Base-by-base conservation (phyloP, 164 flowering plant genomes). In the Vitis vinifera region DNA sequence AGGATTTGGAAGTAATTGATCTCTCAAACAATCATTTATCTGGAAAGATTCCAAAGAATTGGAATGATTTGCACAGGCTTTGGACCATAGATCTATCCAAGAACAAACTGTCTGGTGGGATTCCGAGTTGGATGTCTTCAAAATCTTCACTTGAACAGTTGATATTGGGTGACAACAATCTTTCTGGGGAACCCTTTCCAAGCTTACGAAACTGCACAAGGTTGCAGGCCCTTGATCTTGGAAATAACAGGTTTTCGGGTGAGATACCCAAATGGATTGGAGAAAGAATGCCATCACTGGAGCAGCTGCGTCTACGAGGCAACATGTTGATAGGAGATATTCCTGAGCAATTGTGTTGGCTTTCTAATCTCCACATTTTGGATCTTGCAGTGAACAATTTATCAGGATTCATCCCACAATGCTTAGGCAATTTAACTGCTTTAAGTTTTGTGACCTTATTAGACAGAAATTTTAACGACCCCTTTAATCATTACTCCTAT, bases 31-130 rank as follows among this genome's bases (percentile, higher is more conserved):
- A 83, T 44, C 37, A 17, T 1, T 16, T 78, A 0, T 80, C 75
- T 0, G 81, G 82, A 4, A 37, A 63, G 3, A 19, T 80, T 52
- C 81, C 81, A 7, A 5, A 64, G 9, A 67, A 65, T 66, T 77
- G 84, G 79, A 15, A 16, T 4, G 29, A 66, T 15, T 13, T 44
- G 11, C 12, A 5, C 0, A 1, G 4, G 0, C 59, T 84, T 3
- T 3, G 14, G 7, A 27, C 31, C 10, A 27, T 82, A 0, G 69
- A 71, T 62, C 17, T 85, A 37, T 55, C 65, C 12, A 59, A 63
- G 17, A 85, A 85, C 51, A 58, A 55, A 19, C 16, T 84, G 13
- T 66, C 71, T 1, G 86, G 86, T 6, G 31, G n/a, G 0, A 78
- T 87, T 59, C 85, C 88, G 8, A 44, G n/a, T 1, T 80, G 70